These are phyloP conservation scores for Verticillium nonalfalfae DNA, from an alignment of 2,329 filamentous ascomycete genomes.

Conservation along the genomic window DNA sequence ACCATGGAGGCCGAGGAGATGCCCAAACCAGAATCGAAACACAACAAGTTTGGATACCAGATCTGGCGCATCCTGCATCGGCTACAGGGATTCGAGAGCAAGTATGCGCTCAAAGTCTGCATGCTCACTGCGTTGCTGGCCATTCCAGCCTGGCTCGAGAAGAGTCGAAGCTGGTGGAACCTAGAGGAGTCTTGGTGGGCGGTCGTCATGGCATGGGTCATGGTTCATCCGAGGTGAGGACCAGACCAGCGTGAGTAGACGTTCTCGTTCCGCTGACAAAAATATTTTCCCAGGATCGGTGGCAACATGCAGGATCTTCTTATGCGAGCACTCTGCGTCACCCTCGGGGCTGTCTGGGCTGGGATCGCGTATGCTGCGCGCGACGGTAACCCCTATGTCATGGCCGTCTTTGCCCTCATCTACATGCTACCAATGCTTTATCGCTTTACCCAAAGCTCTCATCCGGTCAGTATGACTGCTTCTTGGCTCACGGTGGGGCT, in stretches of 20 bases:
- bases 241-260: not conserved
- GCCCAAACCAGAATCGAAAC: slow-evolving; percentile 18
- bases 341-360: slow-evolving; percentile 49
- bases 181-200: slow-evolving; percentile 51
- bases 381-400: slow-evolving; percentile 46
- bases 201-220: slow-evolving; percentile 50
- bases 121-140: slow-evolving; percentile 44
- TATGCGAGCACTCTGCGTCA: slow-evolving; percentile 39
- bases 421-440: slow-evolving; percentile 57
- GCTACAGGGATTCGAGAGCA: slow-evolving; percentile 50
- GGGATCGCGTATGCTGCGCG: slow-evolving; percentile 44
- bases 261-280: not conserved
- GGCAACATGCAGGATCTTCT: slow-evolving; percentile 52
- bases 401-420: slow-evolving; percentile 46
- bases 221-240: slow-evolving; percentile 41
- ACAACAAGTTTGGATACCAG: slow-evolving; percentile 34
- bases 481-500: not conserved
- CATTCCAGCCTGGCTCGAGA: slow-evolving; percentile 44
- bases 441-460: slow-evolving; percentile 45
- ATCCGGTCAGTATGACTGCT: slow-evolving; percentile 32
- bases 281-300: slow-evolving; percentile 29
- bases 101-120: slow-evolving; percentile 51
- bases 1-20: slow-evolving; percentile 30
- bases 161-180: slow-evolving; percentile 46
- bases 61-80: slow-evolving; percentile 44